Conservation (phyloP, 371 early-diverging fungal genomes). For the Mucor saturninus region DNA sequence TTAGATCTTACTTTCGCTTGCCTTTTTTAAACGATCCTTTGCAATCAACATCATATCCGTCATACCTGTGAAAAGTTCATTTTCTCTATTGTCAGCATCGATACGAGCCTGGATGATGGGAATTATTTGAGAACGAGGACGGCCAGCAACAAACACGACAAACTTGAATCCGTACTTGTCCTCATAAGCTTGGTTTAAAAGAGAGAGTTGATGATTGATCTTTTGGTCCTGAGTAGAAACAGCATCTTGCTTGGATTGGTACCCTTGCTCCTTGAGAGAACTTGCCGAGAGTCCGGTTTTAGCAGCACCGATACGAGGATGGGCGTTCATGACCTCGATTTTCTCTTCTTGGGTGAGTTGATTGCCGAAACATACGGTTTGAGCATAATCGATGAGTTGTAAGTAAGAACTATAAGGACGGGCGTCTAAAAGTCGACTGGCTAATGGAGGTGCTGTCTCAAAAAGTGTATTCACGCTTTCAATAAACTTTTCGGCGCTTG, state of each 20-base stretch:
- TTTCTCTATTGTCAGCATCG: constrained; percentile 46
- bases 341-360: constrained; percentile 64
- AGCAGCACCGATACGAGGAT: constrained; percentile 89
- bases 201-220: constrained; percentile 46
- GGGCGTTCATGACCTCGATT: constrained; percentile 80
- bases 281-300: constrained; percentile 70
- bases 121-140: constrained; percentile 71
- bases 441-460: constrained; percentile 87
- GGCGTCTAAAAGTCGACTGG: constrained; percentile 65
- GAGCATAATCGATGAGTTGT: constrained; percentile 66
- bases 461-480: constrained; percentile 75
- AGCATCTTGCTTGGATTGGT: constrained; percentile 28
- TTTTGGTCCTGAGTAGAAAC: constrained; percentile 42
- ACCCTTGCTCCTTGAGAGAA: constrained; percentile 81
- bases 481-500: constrained; percentile 58
- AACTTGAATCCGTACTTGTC: constrained; percentile 86
- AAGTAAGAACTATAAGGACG: constrained; percentile 74
- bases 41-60: constrained; percentile 81
- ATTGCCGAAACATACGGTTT: constrained; percentile 48
- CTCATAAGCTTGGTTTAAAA: constrained; percentile 76
- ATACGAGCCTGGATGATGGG: constrained; percentile 76
- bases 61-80: constrained; percentile 69
- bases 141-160: constrained; percentile 89
- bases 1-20: constrained; percentile 31
- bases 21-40: constrained; percentile 74